Evolutionary conservation across 495 filamentous ascomycete species (phyloP), one percentile per base, ranked within the genome.

Genomic region (Daldinia concentrica): DNA sequence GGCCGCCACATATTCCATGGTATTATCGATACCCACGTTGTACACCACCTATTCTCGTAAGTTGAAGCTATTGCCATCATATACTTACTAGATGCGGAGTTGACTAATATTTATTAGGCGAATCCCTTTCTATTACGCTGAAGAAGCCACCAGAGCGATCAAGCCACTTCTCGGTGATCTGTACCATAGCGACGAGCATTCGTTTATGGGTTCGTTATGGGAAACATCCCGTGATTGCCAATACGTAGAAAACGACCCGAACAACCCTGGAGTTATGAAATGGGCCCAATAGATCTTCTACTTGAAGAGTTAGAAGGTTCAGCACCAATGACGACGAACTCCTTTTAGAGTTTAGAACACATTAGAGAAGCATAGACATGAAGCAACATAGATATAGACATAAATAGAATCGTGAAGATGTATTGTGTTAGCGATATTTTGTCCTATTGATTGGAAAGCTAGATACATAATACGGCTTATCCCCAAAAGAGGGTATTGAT

Each of bases 61-160:
- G 75, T 74, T 7, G 17, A 58, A 0, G 22, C n/a, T 14, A 24
- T n/a, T 11, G 11, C 8, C 30, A 34, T 6, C 7, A 2, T 4
- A 24, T 24, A 5, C 19, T 22, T 22, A 12, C 2, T 37, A 14
- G 11, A 14, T 1, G 30, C 15, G 19, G 19, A 64, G 19, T 17
- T 54, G 37, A 29, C 66, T 74, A 54, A 70, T 45, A 26, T n/a
- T 37, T 4, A 11, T 11, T 62, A 77, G 75, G 52, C 84, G 82
- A 57, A 90, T 90, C 55, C 88, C 88, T 32, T 89, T 89, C 79
- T 90, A 90, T 77, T 76, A 89, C 66, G 87, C 88, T 41, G 88
- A 89, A 65, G 86, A 89, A 77, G 88, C 88, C 32, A 88, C 86
- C 17, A 77, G 83, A 52, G 87, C 87, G 48, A 88, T 90, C 69